Evolutionary conservation across 1,284 basidiomycete species (phyloP), one percentile per base, ranked within the genome.

Genomic region (Leucoagaricus sp.): DNA sequence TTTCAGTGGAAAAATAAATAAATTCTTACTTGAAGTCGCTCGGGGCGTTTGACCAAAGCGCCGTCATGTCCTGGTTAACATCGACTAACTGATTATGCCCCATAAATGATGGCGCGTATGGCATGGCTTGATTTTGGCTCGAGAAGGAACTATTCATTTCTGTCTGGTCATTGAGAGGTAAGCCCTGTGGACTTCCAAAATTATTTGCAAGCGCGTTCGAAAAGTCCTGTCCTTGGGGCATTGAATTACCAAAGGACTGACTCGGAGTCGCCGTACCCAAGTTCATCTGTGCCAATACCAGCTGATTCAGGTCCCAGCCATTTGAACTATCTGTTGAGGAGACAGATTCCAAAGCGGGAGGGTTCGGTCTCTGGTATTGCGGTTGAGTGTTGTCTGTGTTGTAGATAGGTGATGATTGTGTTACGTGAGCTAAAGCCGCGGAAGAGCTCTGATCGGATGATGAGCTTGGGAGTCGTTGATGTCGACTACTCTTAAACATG

Each of bases 41-140:
- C 5, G 74, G 74, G 19, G 71, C 66, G 49, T 65, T 64, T 19
- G 69, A 70, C 74, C 74, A 76, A 67, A 75, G 70, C 36, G 67
- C 63, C 52, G 71, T 61, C 41, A 67, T 67, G 28, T 70, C 46
- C 41, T 67, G 58, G 47, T 59, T 52, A 2, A 47, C 49, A 26
- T 50, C 25, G 29, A 23, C 40, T 28, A 21, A 45, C 19, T 49
- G 61, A 57, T 45, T 46, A 41, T 19, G 63, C 67, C 50, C 69
- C 75, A 55, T 80, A 77, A 5, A 13, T 9, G 40, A n/a, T 12
- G 49, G 28, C 9, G n/a, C 36, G 17, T 41, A 19, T 31, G 31
- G 5, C 1, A 23, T 12, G 1, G 38, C 4, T n/a, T 44, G 38
- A 15, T 33, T n/a, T 46, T 21, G 23, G 25, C 33, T 31, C 23